Conservation (phyloP, 306 rosid species). For the Casuarina equisetifolia region DNA sequence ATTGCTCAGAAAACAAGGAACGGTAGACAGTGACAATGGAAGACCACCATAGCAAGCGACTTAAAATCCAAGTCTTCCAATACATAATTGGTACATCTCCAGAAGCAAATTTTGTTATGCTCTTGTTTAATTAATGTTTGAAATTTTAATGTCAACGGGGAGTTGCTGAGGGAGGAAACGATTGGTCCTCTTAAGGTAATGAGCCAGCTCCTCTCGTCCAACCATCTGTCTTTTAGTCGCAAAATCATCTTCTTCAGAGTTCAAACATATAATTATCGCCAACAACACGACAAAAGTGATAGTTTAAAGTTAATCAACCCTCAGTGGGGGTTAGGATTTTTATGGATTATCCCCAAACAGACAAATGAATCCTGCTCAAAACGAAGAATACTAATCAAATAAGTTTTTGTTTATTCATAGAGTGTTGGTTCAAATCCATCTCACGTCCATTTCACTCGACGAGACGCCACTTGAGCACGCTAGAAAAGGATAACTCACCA, state of each 20-base stretch:
- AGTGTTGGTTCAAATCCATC: no score
- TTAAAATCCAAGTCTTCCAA: constrained; percentile 5
- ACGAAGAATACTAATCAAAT: no score
- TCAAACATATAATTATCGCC: constrained; percentile 6
- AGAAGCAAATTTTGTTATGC: constrained; percentile 1
- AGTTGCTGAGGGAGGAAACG: constrained; percentile 5
- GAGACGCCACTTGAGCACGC: no score
- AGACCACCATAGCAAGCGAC: background rate
- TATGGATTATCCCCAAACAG: background rate
- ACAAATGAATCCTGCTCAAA: background rate
- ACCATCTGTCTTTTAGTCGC: constrained; percentile 12
- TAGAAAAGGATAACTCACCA: no score
- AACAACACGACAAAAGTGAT: background rate
- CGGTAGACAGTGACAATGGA: background rate
- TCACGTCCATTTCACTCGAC: no score
- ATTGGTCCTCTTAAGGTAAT: constrained; percentile 1
- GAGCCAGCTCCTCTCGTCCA: background rate
- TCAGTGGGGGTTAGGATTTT: background rate
- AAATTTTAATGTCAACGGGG: constrained; percentile 15
- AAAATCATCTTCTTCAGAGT: background rate
- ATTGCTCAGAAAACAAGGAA: background rate
- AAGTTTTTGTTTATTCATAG: no score
- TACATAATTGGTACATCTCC: background rate
- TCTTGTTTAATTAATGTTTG: constrained; percentile 5
- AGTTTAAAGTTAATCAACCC: background rate